Conservation (phyloP, 1,284 basidiomycete genomes). For the Leccinum griseonigrum region DNA sequence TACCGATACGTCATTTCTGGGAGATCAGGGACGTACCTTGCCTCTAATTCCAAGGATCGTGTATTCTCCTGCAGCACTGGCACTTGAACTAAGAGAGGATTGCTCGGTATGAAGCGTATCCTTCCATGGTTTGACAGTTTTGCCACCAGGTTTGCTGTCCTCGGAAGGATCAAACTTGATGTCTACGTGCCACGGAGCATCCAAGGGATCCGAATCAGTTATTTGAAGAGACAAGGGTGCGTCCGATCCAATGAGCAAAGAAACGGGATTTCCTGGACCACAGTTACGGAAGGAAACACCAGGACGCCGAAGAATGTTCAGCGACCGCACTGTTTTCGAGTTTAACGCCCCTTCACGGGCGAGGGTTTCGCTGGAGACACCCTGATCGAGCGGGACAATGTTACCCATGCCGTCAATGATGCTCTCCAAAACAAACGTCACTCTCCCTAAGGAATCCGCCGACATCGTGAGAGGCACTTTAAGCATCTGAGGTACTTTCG, state of each 20-base stretch:
- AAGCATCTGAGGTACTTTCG: slow-evolving; percentile 50
- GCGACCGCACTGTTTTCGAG: slow-evolving; percentile 56
- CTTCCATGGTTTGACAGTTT: slow-evolving; percentile 56
- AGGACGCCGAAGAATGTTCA: slow-evolving; percentile 77
- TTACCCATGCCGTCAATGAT: slow-evolving; percentile 78
- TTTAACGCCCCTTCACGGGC: slow-evolving; percentile 18
- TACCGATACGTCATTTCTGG: background rate
- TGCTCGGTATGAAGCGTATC: slow-evolving; percentile 53
- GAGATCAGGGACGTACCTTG: slow-evolving; percentile 38
- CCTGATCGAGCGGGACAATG: slow-evolving; percentile 46
- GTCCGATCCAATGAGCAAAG: slow-evolving; percentile 72
- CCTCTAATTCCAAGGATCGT: slow-evolving; percentile 73
- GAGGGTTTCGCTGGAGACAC: slow-evolving; percentile 21
- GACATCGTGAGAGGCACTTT: slow-evolving; percentile 67
- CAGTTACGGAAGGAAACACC: slow-evolving; percentile 74
- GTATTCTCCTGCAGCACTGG: slow-evolving; percentile 78
- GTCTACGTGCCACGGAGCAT: slow-evolving; percentile 66
- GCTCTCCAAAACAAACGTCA: slow-evolving; percentile 70
- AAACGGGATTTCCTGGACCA: slow-evolving; percentile 67
- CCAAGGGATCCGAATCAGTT: slow-evolving; percentile 52
- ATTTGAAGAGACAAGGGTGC: slow-evolving; percentile 50
- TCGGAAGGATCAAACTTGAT: slow-evolving; percentile 58
- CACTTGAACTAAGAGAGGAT: slow-evolving; percentile 50
- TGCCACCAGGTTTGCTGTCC: slow-evolving; percentile 35
- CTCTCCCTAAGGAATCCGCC: slow-evolving; percentile 58